phyloP scores from a whole-genome alignment of 2,329 filamentous ascomycete genomes.

The Aureobasidium sp. region DNA sequence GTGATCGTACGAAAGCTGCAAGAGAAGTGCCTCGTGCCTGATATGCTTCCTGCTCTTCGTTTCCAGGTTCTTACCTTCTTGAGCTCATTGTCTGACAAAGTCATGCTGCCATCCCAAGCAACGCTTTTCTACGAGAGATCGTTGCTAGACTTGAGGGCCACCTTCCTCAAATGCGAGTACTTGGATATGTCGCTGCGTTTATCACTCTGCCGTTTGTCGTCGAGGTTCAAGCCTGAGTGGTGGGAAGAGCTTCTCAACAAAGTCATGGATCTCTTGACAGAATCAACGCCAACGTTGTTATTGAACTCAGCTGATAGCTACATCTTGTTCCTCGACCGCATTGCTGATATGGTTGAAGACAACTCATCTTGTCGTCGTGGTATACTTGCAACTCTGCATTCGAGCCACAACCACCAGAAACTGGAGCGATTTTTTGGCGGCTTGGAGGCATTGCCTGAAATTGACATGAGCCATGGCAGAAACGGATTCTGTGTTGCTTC shows the following conservation, averaged over 20 bases:
- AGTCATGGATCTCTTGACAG: background rate
- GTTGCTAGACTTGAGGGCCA: constrained; percentile 10
- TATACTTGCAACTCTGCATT: background rate
- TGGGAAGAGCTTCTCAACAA: constrained; percentile 5
- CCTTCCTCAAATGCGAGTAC: background rate
- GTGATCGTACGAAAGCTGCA: constrained; percentile 28
- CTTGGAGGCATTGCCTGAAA: background rate
- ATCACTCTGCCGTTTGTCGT: constrained; percentile 1
- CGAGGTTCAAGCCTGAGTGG: background rate
- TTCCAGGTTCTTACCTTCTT: constrained; percentile 18
- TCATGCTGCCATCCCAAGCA: constrained; percentile 8
- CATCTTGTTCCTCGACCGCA: background rate
- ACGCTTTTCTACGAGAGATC: constrained; percentile 12
- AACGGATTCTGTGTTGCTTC: constrained; percentile 2
- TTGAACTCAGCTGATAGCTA: constrained; percentile 5
- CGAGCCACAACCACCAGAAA: background rate
- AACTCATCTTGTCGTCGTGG: constrained; percentile 1
- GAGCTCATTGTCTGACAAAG: constrained; percentile 9
- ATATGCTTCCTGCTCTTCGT: constrained; percentile 10
- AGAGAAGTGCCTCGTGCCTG: constrained; percentile 25
- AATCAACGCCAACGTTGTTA: background rate
- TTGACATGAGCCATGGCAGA: background rate
- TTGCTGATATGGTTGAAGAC: constrained; percentile 2
- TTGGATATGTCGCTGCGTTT: constrained; percentile 14
- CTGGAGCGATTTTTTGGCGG: background rate